phyloP scores from a whole-genome alignment of 345 rosid species.

The Turnera subulata region DNA sequence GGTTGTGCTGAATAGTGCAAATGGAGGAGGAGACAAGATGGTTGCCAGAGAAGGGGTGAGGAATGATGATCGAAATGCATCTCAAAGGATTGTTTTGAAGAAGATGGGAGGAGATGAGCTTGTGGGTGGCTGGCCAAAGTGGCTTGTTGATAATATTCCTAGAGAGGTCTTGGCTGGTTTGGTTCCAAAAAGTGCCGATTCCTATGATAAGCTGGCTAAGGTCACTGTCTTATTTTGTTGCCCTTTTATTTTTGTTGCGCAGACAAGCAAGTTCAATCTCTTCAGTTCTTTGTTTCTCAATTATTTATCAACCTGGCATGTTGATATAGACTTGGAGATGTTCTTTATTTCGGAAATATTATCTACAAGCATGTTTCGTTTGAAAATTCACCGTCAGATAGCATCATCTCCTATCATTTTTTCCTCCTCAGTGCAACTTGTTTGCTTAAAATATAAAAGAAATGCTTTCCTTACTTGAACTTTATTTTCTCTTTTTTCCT shows the following conservation, averaged over 20 bases:
- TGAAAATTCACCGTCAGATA: no score
- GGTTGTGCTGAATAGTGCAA: constrained; percentile 1
- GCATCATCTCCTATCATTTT: no score
- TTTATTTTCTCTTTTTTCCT: neutral
- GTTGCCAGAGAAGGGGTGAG: constrained; percentile 6
- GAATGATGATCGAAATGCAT: constrained; percentile 17
- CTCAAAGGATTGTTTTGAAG: constrained; percentile 21
- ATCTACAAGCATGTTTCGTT: no score
- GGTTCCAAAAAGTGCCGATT: constrained; percentile 57
- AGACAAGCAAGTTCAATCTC: no score
- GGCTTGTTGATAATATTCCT: constrained; percentile 63
- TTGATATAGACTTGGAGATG: no score
- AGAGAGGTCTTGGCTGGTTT: constrained; percentile 46
- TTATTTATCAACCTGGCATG: no score
- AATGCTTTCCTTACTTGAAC: no score
- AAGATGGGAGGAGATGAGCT: constrained; percentile 48
- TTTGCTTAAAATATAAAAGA: no score
- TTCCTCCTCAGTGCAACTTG: no score
- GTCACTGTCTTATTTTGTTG: constrained; percentile 27
- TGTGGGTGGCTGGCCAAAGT: constrained; percentile 66
- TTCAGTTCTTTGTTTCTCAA: no score
- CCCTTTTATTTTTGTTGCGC: no score
- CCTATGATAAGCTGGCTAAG: constrained; percentile 67
- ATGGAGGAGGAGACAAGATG: constrained; percentile 6
- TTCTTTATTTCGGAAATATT: no score